phyloP scores from a whole-genome alignment of 2,329 filamentous ascomycete species.

The Trichoderma sp. region DNA sequence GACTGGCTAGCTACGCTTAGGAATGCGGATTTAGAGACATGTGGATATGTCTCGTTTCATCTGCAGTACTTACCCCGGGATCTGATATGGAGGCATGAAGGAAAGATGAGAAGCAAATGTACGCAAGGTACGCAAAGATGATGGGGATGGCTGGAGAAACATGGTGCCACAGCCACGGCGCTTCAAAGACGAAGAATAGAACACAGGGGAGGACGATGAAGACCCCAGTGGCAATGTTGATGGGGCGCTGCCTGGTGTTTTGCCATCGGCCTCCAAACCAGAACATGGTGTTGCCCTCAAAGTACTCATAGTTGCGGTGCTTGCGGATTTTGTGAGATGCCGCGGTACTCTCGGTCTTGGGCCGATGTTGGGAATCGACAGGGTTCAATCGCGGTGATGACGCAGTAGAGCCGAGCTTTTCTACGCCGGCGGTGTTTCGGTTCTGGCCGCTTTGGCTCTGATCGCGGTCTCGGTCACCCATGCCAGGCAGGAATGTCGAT shows the following conservation, averaged over 20 bases:
- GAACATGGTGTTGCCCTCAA: conserved; percentile 90
- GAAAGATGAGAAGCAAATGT: conserved; percentile 89
- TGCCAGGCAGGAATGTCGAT: conserved; percentile 68
- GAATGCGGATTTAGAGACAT: not conserved
- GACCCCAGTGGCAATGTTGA: conserved; percentile 84
- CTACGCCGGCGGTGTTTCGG: conserved; percentile 66
- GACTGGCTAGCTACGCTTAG: not conserved
- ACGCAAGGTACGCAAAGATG: conserved; percentile 87
- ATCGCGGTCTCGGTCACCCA: conserved; percentile 49
- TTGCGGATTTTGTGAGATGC: conserved; percentile 40
- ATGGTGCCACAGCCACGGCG: conserved; percentile 81
- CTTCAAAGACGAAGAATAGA: conserved; percentile 85
- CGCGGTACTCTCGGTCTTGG: conserved; percentile 34
- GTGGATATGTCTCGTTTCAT: not conserved
- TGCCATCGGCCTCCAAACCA: conserved; percentile 83
- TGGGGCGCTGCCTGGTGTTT: conserved; percentile 81
- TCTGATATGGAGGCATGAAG: conserved; percentile 89
- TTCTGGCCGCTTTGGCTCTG: conserved; percentile 50
- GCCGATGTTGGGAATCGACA: conserved; percentile 41
- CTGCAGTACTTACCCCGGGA: conserved; percentile 73
- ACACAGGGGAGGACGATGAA: conserved; percentile 76
- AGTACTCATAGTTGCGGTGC: conserved; percentile 84
- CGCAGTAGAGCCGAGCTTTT: conserved; percentile 84
- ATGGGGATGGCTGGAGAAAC: conserved; percentile 88
- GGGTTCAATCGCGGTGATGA: conserved; percentile 69